Conservation (phyloP, 768 basidiomycete species). For the Russula vinacea region DNA sequence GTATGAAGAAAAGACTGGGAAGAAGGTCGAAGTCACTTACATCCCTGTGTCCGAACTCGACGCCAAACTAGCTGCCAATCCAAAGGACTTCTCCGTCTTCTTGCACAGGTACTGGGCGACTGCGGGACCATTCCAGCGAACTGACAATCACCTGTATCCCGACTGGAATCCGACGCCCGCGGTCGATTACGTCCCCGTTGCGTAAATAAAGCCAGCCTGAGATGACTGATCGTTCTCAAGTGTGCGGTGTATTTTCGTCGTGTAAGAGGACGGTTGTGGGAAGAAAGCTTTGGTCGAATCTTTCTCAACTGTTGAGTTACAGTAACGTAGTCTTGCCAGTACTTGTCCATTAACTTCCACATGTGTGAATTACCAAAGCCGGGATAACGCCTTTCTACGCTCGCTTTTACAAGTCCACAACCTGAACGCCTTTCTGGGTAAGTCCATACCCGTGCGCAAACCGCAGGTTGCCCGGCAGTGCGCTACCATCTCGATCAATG, state of each 20-base stretch:
- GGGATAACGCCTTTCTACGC: too few relatives aligned
- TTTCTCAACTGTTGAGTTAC: too few relatives aligned
- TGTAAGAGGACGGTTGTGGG: neutral
- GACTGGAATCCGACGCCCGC: slow-evolving; percentile 30
- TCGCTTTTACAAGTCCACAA: too few relatives aligned
- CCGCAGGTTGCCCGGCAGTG: too few relatives aligned
- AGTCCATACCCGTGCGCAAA: too few relatives aligned
- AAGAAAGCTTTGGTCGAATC: too few relatives aligned
- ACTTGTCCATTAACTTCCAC: too few relatives aligned
- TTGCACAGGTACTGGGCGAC: slow-evolving; percentile 24
- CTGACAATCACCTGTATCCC: slow-evolving; percentile 28
- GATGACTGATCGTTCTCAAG: neutral
- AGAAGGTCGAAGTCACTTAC: slow-evolving; percentile 27
- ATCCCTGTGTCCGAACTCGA: slow-evolving; percentile 21
- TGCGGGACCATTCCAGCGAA: slow-evolving; percentile 10
- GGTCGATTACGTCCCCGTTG: slow-evolving; percentile 15
- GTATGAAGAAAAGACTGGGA: slow-evolving; percentile 29
- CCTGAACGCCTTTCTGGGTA: too few relatives aligned
- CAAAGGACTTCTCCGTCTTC: slow-evolving; percentile 8
- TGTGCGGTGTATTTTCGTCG: too few relatives aligned
- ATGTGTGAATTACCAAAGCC: too few relatives aligned
- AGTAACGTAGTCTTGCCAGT: too few relatives aligned
- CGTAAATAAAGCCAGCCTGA: neutral
- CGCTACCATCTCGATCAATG: too few relatives aligned
- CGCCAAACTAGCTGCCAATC: slow-evolving; percentile 23